These are phyloP conservation scores for Coleophoma cylindrospora DNA, from an alignment of 2,329 filamentous ascomycete genomes.

Conservation along the genomic window DNA sequence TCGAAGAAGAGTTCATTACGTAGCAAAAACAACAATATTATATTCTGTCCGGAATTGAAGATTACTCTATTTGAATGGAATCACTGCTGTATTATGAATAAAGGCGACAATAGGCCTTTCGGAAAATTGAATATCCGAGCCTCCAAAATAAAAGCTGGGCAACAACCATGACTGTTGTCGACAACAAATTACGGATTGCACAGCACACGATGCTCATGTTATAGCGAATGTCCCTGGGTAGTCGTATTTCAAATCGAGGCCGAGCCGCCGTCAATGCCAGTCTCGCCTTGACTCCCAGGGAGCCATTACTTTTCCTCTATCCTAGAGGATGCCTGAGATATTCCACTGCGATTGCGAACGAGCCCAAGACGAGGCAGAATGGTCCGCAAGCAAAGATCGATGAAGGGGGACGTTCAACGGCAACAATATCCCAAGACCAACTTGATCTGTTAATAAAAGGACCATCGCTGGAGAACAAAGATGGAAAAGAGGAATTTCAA, in stretches of 20 bases:
- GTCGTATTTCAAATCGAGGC: constrained; percentile 33
- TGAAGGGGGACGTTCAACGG: neutral
- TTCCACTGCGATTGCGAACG: constrained; percentile 3
- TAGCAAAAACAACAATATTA: too few species aligned
- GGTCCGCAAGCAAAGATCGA: too few species aligned
- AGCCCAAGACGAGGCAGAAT: too few species aligned
- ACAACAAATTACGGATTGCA: neutral
- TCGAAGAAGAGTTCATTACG: too few species aligned
- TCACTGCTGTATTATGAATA: neutral
- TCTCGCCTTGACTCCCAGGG: constrained; percentile 30
- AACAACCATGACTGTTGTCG: too few species aligned
- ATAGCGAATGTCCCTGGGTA: constrained; percentile 36
- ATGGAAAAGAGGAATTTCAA: too few species aligned
- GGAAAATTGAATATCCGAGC: too few species aligned
- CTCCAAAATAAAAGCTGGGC: too few species aligned
- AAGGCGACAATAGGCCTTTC: neutral
- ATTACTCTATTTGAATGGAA: neutral
- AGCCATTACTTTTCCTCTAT: constrained; percentile 39
- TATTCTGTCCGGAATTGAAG: neutral
- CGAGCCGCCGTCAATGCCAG: constrained; percentile 31
- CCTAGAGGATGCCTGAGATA: constrained; percentile 32
- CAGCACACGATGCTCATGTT: constrained; percentile 8
- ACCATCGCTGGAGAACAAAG: too few species aligned
- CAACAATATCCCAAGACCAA: neutral
- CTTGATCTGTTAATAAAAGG: too few species aligned